Evolutionary conservation across 2,329 filamentous ascomycete species (phyloP).

Genomic region (Helicocarpus griseus): DNA sequence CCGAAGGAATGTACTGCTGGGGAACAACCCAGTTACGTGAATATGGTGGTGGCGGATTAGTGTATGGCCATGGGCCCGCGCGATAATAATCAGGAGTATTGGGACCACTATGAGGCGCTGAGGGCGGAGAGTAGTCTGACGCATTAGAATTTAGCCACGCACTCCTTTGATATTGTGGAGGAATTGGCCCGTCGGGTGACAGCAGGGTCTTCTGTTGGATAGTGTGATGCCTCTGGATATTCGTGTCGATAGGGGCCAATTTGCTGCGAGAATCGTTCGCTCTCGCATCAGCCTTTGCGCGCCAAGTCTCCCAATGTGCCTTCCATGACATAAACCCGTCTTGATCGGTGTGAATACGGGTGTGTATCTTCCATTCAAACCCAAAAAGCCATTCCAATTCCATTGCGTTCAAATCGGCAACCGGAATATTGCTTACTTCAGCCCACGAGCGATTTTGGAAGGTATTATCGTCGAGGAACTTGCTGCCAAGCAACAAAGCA

Average conservation of each 20-base stretch:
- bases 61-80: conserved; percentile 34
- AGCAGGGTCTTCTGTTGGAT: conserved; percentile 37
- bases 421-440: conserved; percentile 82
- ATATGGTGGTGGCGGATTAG: conserved; percentile 33
- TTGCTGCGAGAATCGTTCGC: conserved; percentile 38
- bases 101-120: conserved; percentile 39
- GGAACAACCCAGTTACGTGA: conserved; percentile 31
- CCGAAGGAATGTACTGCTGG: conserved; percentile 25
- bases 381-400: conserved; percentile 80
- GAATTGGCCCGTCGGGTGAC: conserved; percentile 40
- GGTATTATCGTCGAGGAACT: conserved; percentile 93
- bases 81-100: conserved; percentile 40
- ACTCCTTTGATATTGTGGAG: conserved; percentile 40
- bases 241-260: conserved; percentile 57
- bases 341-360: conserved; percentile 68
- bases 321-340: conserved; percentile 57
- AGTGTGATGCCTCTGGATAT: conserved; percentile 44
- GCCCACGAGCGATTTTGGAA: conserved; percentile 97
- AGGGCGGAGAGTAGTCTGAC: conserved; percentile 43
- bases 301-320: conserved; percentile 57
- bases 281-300: conserved; percentile 40
- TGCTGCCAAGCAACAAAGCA: conserved; percentile 77
- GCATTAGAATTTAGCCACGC: conserved; percentile 39
- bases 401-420: conserved; percentile 71
- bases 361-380: conserved; percentile 77